Evolutionary conservation across 2,329 filamentous ascomycete genomes (phyloP).

Genomic region (Fusarium paranaense): DNA sequence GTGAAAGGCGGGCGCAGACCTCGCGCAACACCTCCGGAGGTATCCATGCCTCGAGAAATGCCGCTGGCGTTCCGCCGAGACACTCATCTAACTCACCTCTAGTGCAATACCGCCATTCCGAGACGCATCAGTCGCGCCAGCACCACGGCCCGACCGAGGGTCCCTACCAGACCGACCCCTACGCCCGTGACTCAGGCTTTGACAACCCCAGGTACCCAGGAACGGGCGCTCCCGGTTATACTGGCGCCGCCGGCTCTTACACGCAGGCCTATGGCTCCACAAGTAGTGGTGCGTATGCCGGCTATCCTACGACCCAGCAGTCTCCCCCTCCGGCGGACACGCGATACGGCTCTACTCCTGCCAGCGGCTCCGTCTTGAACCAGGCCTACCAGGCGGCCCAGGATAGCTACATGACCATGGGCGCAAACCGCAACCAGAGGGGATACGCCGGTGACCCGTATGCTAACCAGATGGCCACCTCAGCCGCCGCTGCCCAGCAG

Average conservation of each 20-base stretch:
- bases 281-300: conserved; percentile 48
- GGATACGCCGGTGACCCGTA: conserved; percentile 50
- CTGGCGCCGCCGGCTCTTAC: conserved; percentile 56
- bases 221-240: conserved; percentile 62
- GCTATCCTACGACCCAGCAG: conserved; percentile 49
- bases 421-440: conserved; percentile 50
- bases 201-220: conserved; percentile 62
- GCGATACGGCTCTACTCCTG: conserved; percentile 47
- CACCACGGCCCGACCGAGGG: conserved; percentile 60
- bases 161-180: conserved; percentile 50
- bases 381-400: conserved; percentile 46
- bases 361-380: conserved; percentile 47
- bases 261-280: conserved; percentile 45
- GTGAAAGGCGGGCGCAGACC: conserved; percentile 68
- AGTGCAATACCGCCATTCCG: conserved; percentile 69
- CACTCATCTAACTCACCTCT: conserved; percentile 68
- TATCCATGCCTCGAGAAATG: conserved; percentile 66
- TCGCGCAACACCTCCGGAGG: conserved; percentile 67
- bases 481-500: conserved; percentile 48
- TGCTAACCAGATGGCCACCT: conserved; percentile 45
- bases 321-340: conserved; percentile 48
- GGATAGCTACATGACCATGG: conserved; percentile 52
- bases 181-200: conserved; percentile 57
- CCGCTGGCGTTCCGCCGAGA: conserved; percentile 60
- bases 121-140: conserved; percentile 62